Conservation (phyloP, 208 protist genomes). For the Acanthamoeba lugdunensis region DNA sequence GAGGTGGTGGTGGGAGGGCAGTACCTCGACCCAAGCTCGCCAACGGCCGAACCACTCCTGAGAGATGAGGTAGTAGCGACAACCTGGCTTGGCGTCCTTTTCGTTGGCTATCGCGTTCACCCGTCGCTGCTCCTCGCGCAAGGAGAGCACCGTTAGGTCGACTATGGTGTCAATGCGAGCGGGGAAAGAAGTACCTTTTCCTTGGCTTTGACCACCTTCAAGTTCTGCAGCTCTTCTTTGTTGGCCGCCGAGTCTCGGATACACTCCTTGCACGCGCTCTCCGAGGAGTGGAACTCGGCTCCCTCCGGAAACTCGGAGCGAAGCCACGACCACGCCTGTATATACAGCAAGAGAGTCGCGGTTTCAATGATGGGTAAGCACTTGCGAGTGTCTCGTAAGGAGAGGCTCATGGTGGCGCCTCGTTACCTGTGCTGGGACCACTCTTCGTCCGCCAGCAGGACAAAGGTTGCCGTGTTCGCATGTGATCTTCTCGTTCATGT, state of each 20-base stretch:
- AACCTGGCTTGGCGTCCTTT: background rate
- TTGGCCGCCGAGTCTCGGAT: background rate
- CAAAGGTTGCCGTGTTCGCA: conserved; percentile 67
- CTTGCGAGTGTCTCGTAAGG: background rate
- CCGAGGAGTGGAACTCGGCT: conserved; percentile 32
- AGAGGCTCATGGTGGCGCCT: background rate
- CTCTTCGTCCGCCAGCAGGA: conserved; percentile 38
- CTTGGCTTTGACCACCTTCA: conserved; percentile 32
- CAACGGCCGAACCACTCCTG: conserved; percentile 43
- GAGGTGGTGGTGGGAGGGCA: background rate
- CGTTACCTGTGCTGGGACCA: conserved; percentile 36
- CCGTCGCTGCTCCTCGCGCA: background rate
- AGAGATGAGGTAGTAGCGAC: conserved; percentile 10
- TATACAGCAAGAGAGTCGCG: background rate
- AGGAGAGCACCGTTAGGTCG: background rate
- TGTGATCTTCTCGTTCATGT: conserved; percentile 71
- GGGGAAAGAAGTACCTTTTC: background rate
- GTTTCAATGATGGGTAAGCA: too few species aligned
- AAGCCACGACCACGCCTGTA: conserved; percentile 69
- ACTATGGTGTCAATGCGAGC: background rate
- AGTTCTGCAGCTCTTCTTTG: background rate
- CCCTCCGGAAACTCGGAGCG: conserved; percentile 53
- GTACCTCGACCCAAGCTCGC: conserved; percentile 12
- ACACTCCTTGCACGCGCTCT: conserved; percentile 23
- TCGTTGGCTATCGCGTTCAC: background rate